phyloP scores from a whole-genome alignment of 345 rosid species.

The Gossypium australe region DNA sequence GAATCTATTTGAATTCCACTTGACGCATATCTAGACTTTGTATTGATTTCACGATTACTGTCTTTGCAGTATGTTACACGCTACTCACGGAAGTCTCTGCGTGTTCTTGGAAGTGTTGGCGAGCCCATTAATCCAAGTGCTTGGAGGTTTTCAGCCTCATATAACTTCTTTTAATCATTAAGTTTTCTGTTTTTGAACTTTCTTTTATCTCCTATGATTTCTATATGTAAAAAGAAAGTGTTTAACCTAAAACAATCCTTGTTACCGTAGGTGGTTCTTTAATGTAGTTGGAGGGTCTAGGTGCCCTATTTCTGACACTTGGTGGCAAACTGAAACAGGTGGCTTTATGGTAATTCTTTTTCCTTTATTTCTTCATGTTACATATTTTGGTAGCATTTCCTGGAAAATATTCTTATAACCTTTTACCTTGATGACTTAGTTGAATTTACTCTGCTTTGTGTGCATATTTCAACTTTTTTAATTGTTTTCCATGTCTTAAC shows the following conservation, averaged over 20 bases:
- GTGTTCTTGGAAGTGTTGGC: slow-evolving; percentile 99
- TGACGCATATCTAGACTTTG: not conserved
- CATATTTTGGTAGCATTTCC: not conserved
- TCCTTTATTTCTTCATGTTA: not conserved
- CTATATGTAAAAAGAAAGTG: not conserved
- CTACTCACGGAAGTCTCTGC: slow-evolving; percentile 82
- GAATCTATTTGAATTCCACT: not conserved
- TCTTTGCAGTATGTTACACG: slow-evolving; percentile 64
- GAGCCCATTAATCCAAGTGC: slow-evolving; percentile 99
- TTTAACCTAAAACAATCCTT: slow-evolving; percentile 7
- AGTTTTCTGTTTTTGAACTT: not conserved
- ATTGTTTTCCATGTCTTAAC: slow-evolving; percentile 12
- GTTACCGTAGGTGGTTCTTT: slow-evolving; percentile 73
- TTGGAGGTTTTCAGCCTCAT: slow-evolving; percentile 65
- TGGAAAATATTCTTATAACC: not conserved
- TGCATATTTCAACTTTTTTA: not conserved
- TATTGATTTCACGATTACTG: slow-evolving; percentile 25
- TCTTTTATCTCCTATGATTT: not conserved
- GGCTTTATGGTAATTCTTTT: slow-evolving; percentile 71
- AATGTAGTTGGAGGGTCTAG: slow-evolving; percentile 84
- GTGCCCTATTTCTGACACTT: slow-evolving; percentile 96
- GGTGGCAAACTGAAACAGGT: slow-evolving; percentile 99
- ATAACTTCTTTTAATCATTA: slow-evolving; percentile 15
- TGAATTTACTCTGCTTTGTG: not conserved
- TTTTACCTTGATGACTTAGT: not conserved